A percentile compares a stretch with the other conserved stretches of the same genome.
Evolutionary conservation across 306 rosid genomes (phyloP).

Genomic region (Arachis stenosperma): DNA sequence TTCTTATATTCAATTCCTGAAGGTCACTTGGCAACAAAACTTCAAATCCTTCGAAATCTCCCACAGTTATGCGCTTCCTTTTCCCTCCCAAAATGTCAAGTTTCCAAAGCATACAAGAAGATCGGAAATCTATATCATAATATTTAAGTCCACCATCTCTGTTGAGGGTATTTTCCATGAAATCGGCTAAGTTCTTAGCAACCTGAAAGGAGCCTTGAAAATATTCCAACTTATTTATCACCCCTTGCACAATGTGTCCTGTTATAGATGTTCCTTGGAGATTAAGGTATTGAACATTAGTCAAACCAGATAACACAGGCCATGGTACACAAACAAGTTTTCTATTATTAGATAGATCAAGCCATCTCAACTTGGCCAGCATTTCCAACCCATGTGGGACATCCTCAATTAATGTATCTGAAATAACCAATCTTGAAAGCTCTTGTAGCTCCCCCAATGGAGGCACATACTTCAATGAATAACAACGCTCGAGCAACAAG

Average conservation of each 20-base stretch:
- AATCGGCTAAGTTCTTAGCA: background rate
- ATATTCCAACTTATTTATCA: background rate
- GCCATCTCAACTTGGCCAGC: background rate
- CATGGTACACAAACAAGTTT: background rate
- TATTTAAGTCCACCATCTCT: background rate
- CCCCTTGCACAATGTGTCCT: background rate
- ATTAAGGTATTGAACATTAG: background rate
- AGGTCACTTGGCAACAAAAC: background rate
- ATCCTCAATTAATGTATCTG: background rate
- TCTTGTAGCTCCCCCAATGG: background rate
- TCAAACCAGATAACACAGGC: background rate
- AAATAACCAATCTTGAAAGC: background rate
- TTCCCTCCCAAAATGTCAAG: too few species aligned
- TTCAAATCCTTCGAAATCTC: background rate
- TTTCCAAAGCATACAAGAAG: too few species aligned
- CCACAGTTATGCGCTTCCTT: background rate
- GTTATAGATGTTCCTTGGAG: background rate
- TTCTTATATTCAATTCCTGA: background rate
- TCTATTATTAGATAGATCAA: background rate
- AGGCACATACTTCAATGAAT: background rate
- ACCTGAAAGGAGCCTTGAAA: background rate
- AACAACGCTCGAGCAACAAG: background rate
- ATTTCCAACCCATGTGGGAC: background rate
- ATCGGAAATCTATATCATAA: background rate
- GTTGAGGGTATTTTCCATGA: background rate